phyloP scores from a whole-genome alignment of 202 grass and related monocot genomes.

The Carex sylvatica region DNA sequence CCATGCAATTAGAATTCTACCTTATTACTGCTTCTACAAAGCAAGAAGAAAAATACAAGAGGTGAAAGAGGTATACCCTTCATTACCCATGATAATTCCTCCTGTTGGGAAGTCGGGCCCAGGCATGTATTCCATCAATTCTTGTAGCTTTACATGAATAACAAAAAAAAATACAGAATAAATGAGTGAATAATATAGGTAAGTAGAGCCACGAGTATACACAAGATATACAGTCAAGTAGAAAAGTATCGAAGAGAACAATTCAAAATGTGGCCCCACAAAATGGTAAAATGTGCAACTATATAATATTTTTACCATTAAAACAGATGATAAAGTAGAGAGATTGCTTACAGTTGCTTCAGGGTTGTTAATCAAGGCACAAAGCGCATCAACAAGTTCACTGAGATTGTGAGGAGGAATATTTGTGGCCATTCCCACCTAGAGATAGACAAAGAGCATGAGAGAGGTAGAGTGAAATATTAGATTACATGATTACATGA shows the following conservation, averaged over 20 bases:
- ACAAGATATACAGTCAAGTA: neutral
- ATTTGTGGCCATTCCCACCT: constrained; percentile 99
- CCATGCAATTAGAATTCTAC: neutral
- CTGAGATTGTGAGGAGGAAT: constrained; percentile 98
- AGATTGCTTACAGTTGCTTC: constrained; percentile 77
- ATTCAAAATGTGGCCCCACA: neutral
- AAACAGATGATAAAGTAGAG: constrained; percentile 1
- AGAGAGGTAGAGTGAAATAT: neutral
- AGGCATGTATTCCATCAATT: constrained; percentile 93
- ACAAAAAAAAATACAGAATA: constrained; percentile 15
- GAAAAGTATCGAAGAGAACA: neutral
- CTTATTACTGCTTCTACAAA: constrained; percentile 18
- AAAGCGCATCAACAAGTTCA: constrained; percentile 92
- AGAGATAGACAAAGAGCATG: constrained; percentile 15
- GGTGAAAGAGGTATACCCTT: constrained; percentile 43
- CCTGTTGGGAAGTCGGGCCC: constrained; percentile 97
- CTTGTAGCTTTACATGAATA: constrained; percentile 67
- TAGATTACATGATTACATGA: constrained; percentile 4
- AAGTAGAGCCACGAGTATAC: neutral
- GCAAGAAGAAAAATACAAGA: constrained; percentile 19
- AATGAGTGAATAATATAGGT: neutral
- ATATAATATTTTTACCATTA: neutral
- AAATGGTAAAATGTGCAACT: neutral
- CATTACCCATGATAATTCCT: constrained; percentile 79
- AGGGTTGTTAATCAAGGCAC: constrained; percentile 77